phyloP scores from a whole-genome alignment of 2,329 filamentous ascomycete genomes.

The Annulohypoxylon truncatum region DNA sequence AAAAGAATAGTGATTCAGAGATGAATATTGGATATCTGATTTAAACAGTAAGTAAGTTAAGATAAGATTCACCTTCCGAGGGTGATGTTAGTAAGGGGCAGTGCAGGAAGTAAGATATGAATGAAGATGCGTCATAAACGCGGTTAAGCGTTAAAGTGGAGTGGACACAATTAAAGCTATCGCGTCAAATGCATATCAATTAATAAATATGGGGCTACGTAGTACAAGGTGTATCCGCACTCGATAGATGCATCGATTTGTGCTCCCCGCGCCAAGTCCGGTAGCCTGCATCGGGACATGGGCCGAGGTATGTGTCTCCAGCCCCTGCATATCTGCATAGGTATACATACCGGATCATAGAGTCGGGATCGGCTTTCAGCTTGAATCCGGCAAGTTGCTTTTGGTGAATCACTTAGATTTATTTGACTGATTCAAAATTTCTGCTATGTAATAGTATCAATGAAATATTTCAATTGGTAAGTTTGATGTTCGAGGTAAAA shows the following conservation, averaged over 20 bases:
- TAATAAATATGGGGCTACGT: constrained; percentile 21
- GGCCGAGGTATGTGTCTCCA: constrained; percentile 25
- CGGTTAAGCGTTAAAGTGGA: constrained; percentile 9
- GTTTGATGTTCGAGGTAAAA: background rate
- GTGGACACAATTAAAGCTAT: constrained; percentile 14
- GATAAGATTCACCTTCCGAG: background rate
- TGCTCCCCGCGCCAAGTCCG: constrained; percentile 13
- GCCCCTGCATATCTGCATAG: constrained; percentile 15
- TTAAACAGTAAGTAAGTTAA: background rate
- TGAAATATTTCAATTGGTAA: background rate
- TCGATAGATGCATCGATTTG: constrained; percentile 34
- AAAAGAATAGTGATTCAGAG: background rate
- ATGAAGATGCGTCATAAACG: constrained; percentile 22
- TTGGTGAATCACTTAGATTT: background rate
- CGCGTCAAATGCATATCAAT: constrained; percentile 49
- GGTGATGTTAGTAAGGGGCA: background rate
- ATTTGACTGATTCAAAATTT: too few species aligned
- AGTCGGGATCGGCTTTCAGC: constrained; percentile 24
- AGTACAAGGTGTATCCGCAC: background rate
- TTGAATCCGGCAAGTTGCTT: constrained; percentile 1
- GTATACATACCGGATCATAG: background rate
- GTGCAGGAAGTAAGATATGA: background rate
- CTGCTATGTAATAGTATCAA: too few species aligned
- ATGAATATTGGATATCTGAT: background rate
- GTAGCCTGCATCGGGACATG: constrained; percentile 19